These are phyloP conservation scores for Polyrhizophydium stewartii DNA, from an alignment of 371 early-diverging fungal genomes.

Conservation along the genomic window DNA sequence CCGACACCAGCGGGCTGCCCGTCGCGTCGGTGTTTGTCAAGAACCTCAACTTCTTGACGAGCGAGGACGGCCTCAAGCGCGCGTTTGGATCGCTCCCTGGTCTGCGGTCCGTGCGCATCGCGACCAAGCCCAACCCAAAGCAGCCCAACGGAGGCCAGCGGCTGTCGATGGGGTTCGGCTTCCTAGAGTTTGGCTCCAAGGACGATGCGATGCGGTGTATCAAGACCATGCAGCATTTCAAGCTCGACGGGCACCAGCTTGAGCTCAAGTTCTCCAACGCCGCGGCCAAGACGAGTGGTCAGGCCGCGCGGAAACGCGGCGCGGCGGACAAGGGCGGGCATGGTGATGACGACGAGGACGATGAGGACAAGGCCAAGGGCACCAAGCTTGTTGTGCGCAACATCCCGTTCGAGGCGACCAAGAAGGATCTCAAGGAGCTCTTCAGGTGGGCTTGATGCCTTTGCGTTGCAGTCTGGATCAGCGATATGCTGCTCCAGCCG, in stretches of 20 bases:
- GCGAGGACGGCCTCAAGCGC: constrained; percentile 63
- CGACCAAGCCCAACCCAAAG: constrained; percentile 77
- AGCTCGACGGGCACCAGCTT: constrained; percentile 81
- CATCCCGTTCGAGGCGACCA: constrained; percentile 98
- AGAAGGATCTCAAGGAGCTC: constrained; percentile 88
- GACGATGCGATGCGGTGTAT: constrained; percentile 78
- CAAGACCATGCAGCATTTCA: constrained; percentile 74
- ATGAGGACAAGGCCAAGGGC: constrained; percentile 41
- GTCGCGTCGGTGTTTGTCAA: constrained; percentile 85
- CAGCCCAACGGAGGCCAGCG: constrained; percentile 64
- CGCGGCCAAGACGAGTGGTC: constrained; percentile 23
- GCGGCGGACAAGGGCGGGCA: constrained; percentile 9
- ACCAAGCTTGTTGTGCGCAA: constrained; percentile 96
- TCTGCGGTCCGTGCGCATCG: constrained; percentile 70
- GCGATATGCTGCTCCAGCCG: neutral
- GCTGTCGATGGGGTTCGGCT: constrained; percentile 92
- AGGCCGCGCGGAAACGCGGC: neutral
- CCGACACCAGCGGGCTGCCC: constrained; percentile 37
- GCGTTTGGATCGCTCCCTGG: constrained; percentile 69
- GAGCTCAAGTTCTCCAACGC: constrained; percentile 80
- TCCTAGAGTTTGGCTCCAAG: constrained; percentile 80
- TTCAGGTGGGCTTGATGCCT: constrained; percentile 58
- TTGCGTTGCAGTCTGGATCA: constrained; percentile 4
- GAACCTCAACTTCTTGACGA: constrained; percentile 89
- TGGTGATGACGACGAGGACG: constrained; percentile 15